Percentiles rank a stretch among this genome's conserved stretches.
phyloP scores from a whole-genome alignment of 106 monocot species.

The Cymbidium sinense region DNA sequence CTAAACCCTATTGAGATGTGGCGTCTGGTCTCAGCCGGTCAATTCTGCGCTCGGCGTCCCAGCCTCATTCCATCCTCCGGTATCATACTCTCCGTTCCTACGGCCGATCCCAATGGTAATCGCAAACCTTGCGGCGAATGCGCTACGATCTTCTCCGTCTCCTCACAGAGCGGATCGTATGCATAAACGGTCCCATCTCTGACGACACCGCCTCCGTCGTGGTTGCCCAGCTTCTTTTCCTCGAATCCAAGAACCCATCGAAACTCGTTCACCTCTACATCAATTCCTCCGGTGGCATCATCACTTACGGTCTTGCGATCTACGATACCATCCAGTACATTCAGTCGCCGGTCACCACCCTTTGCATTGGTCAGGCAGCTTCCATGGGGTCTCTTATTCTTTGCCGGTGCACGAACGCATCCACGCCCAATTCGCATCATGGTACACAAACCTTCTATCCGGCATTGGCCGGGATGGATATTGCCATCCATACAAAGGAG shows the following conservation, averaged over 20 bases:
- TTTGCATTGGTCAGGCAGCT: constrained; percentile 86
- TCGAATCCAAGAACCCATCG: too few relatives aligned
- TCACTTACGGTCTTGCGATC: constrained; percentile 90
- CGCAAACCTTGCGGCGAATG: constrained; percentile 91
- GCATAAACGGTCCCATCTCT: too few relatives aligned
- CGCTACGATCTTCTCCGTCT: constrained; percentile 94
- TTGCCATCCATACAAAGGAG: constrained; percentile 64
- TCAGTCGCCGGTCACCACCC: constrained; percentile 72
- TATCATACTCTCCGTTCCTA: constrained; percentile 17
- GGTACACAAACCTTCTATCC: constrained; percentile 76
- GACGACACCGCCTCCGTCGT: too few relatives aligned
- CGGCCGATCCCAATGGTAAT: constrained; percentile 87
- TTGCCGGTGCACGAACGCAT: constrained; percentile 55
- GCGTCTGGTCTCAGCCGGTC: not conserved
- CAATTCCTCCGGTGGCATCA: constrained; percentile 90
- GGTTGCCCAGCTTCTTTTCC: too few relatives aligned
- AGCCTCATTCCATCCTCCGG: not conserved
- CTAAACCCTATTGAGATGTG: not conserved
- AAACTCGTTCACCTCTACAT: too few relatives aligned
- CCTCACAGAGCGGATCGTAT: too few relatives aligned
- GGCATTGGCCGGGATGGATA: constrained; percentile 51
- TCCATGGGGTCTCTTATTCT: constrained; percentile 67
- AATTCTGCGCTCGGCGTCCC: not conserved
- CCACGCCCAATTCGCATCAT: constrained; percentile 78
- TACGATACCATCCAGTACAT: constrained; percentile 96